Base-by-base conservation (phyloP, 2,329 filamentous ascomycete species). In the Colletotrichum australisinense region DNA sequence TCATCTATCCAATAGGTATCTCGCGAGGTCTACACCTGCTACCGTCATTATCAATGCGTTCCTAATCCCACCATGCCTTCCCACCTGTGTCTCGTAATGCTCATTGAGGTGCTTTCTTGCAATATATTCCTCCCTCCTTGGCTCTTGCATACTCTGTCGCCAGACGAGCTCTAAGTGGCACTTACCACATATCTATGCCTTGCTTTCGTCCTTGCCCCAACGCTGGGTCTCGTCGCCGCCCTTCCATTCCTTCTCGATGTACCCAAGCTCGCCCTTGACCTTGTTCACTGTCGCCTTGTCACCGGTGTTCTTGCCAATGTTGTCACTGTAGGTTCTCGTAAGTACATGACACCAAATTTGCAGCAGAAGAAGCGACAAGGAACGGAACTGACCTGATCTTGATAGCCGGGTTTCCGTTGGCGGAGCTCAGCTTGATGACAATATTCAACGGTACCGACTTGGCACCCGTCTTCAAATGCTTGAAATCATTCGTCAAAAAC, bases 371-470 rank as follows among this genome's bases (percentile, higher is more conserved):
- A 14, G 38, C 32, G 1, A 42, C 38, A 59, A 58, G 28, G 9
- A 38, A 24, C 4, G 9, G 4, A 2, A 73, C 81, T 77, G 62
- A 85, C 85, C 84, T 98, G 77, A 99, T 94, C 87, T 99, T 99
- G 80, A 99, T 91, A 2, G 97, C 95, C 0, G 93, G 90, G 59
- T 92, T 90, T 6, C 95, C 95, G 16, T 87, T 90, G 0, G 95
- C 97, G 11, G 94, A 95, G 75, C 94, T 94, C 74, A 99, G 89
- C 85, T 99, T 99, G 85, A 99, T 98, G 77, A 99, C 97, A 78
- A 99, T 99, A 79, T 99, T 99, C 67, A 99, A 86, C 0, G 97
- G 97, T 19, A 92, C 91, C 0, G 95, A 98, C 84, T 98, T 98
- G 77, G 91, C 91, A 52, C 92, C 92, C 1, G 92, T 93, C 46